phyloP scores from a whole-genome alignment of 805 yeast genomes.

The Zygotorulaspora danielsina region DNA sequence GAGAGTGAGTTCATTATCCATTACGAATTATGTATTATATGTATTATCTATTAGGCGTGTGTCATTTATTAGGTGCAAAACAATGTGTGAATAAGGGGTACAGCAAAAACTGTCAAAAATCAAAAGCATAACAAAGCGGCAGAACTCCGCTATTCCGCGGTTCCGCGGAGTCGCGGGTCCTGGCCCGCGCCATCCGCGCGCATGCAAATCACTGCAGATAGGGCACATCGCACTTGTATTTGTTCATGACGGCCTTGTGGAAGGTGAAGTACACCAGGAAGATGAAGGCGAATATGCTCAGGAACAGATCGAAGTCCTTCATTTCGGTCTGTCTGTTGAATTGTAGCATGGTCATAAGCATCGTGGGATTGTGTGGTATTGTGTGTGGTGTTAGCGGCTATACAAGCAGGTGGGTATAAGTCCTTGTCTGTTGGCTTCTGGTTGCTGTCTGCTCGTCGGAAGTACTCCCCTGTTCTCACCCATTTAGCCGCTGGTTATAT shows the following conservation, averaged over 20 bases:
- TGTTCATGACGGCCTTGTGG: slow-evolving; percentile 29
- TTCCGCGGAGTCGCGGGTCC: not conserved
- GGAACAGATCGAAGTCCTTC: slow-evolving; percentile 29
- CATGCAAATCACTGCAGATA: slow-evolving; percentile 16
- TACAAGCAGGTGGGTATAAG: too few relatives aligned
- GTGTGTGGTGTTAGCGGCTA: not conserved
- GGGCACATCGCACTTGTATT: slow-evolving; percentile 28
- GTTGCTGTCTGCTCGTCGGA: too few relatives aligned
- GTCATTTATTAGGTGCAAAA: too few relatives aligned
- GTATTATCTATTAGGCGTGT: too few relatives aligned
- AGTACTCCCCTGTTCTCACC: not conserved
- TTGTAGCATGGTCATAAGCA: not conserved
- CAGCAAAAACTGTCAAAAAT: too few relatives aligned
- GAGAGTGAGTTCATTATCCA: too few relatives aligned
- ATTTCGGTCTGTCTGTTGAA: slow-evolving; percentile 9
- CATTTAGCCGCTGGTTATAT: not conserved
- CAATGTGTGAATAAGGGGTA: too few relatives aligned
- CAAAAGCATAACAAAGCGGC: too few relatives aligned
- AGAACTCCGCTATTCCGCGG: too few relatives aligned
- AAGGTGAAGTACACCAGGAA: slow-evolving; percentile 26
- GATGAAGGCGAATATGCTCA: slow-evolving; percentile 25
- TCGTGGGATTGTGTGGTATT: not conserved
- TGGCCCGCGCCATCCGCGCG: not conserved
- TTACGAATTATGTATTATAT: too few relatives aligned
- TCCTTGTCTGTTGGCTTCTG: too few relatives aligned